Evolutionary conservation across 2,329 filamentous ascomycete species (phyloP).

Genomic region (Pseudonectria foliicola): DNA sequence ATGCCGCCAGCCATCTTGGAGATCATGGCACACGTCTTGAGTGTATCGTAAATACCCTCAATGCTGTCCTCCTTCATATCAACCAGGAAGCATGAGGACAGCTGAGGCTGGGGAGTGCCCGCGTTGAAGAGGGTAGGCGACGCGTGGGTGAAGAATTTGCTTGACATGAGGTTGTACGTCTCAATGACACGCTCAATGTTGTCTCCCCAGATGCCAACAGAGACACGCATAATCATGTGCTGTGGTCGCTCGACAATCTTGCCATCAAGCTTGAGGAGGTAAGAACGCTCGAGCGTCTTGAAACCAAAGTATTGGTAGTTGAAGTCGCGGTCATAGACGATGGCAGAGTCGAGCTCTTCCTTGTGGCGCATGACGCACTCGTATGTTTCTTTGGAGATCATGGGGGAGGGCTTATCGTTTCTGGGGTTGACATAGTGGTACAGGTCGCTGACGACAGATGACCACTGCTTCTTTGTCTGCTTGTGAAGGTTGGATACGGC

Average conservation of each 20-base stretch:
- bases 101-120: constrained; percentile 86
- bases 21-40: constrained; percentile 99
- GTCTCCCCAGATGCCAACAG: constrained; percentile 93
- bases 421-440: constrained; percentile 96
- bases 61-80: constrained; percentile 99
- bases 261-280: constrained; percentile 88
- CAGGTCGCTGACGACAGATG: constrained; percentile 85
- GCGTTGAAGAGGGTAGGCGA: constrained; percentile 98
- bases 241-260: constrained; percentile 96
- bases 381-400: constrained; percentile 90
- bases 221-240: constrained; percentile 99
- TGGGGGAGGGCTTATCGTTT: constrained; percentile 75
- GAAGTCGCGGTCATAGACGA: constrained; percentile 98
- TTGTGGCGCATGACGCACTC: constrained; percentile 93
- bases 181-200: constrained; percentile 91
- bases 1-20: constrained; percentile 99
- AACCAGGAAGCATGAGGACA: constrained; percentile 97
- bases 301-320: constrained; percentile 99
- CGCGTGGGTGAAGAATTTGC: constrained; percentile 96
- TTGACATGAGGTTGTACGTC: constrained; percentile 98
- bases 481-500: constrained; percentile 99
- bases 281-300: constrained; percentile 97
- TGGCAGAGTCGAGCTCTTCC: constrained; percentile 95
- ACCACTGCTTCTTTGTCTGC: constrained; percentile 99
- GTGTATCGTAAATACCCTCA: constrained; percentile 96